phyloP scores from a whole-genome alignment of 257 asterid genomes.

The Solanum pimpinellifolium region DNA sequence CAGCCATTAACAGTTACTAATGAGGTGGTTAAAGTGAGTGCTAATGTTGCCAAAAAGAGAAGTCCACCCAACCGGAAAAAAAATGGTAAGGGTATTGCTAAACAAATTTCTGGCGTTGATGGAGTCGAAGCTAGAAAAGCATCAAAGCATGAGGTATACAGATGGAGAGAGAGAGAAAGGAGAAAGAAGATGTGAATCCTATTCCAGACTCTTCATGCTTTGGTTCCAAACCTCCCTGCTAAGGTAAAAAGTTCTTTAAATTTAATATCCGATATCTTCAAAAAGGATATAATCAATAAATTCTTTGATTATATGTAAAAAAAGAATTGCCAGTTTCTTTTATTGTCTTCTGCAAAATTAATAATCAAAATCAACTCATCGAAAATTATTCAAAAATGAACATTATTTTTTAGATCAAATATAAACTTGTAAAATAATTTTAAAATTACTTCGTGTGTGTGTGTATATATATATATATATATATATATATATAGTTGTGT shows the following conservation, averaged over 20 bases:
- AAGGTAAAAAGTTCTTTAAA: constrained; percentile 34
- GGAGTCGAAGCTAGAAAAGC: constrained; percentile 12
- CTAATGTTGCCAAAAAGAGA: constrained; percentile 4
- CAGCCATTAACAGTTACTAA: not conserved
- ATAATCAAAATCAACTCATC: not conserved
- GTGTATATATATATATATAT: too few species aligned
- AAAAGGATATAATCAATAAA: not conserved
- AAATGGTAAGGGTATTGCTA: not conserved
- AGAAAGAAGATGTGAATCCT: constrained; percentile 81
- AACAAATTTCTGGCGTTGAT: not conserved
- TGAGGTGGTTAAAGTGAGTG: constrained; percentile 4
- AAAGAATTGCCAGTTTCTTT: too few species aligned
- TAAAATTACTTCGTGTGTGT: not conserved
- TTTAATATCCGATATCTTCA: not conserved
- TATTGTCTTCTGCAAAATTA: not conserved
- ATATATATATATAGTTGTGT: too few species aligned
- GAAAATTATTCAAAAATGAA: not conserved
- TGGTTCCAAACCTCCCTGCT: constrained; percentile 73
- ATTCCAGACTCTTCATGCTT: constrained; percentile 60
- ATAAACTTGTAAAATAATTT: not conserved
- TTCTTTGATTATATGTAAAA: not conserved
- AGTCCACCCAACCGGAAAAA: not conserved
- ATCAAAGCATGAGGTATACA: constrained; percentile 56
- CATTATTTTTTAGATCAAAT: not conserved
- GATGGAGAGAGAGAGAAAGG: constrained; percentile 79